Percentiles rank a stretch among this genome's conserved stretches.
Evolutionary conservation across 2,329 filamentous ascomycete genomes (phyloP).

Genomic region (Rachicladosporium sp.): DNA sequence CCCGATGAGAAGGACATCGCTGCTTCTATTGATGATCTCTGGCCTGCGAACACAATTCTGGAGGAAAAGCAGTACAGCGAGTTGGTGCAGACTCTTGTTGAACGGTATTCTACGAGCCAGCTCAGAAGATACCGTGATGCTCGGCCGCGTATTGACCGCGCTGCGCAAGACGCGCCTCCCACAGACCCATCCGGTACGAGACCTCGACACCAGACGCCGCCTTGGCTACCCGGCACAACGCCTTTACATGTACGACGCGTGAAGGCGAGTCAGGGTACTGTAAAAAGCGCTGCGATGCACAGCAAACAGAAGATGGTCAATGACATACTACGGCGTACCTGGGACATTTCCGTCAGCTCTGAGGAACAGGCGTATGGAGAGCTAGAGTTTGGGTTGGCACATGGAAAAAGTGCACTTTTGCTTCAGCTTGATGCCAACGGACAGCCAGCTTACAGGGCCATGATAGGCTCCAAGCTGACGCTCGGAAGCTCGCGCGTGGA

Average conservation of each 20-base stretch:
- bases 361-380: slow-evolving; percentile 18
- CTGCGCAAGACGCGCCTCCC: neutral
- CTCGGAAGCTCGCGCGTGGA: slow-evolving; percentile 4
- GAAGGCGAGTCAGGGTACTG: too few species aligned
- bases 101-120: slow-evolving; percentile 16
- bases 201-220: too few species aligned
- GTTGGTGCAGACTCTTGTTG: slow-evolving; percentile 10
- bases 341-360: slow-evolving; percentile 12
- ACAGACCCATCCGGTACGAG: too few species aligned
- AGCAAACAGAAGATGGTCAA: neutral
- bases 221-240: too few species aligned
- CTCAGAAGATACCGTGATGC: slow-evolving; percentile 11
- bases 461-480: too few species aligned
- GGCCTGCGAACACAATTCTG: slow-evolving; percentile 12
- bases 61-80: slow-evolving; percentile 11
- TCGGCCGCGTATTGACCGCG: neutral
- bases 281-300: neutral
- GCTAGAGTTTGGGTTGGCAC: slow-evolving; percentile 8
- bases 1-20: slow-evolving; percentile 16
- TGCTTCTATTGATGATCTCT: slow-evolving; percentile 17
- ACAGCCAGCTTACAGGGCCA: too few species aligned
- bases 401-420: too few species aligned
- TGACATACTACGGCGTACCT: slow-evolving; percentile 2
- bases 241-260: too few species aligned
- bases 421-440: too few species aligned